Evolutionary conservation across 139 green algal genomes (phyloP), one percentile per base, ranked within the genome.

Genomic region (Chlamydomonas schloesseri): DNA sequence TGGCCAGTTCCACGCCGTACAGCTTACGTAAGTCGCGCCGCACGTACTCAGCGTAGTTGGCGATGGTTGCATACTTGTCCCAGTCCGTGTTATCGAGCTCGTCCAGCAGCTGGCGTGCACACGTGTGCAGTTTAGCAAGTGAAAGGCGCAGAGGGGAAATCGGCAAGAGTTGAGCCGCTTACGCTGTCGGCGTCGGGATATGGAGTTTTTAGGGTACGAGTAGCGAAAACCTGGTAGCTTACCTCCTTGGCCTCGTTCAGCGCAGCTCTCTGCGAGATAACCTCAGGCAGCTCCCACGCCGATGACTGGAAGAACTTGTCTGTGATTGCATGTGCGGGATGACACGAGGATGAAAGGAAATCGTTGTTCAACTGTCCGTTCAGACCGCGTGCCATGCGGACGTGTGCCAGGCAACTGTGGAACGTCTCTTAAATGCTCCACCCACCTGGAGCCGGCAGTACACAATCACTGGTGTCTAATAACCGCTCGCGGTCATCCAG

Each of bases 1-100:
- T 93, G 8, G 62, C 88, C 60, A 93, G 78, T 82, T 93, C 90
- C 0, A 89, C 81, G 15, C 77, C 62, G 4, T 71, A 83, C 29
- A 87, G 53, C 29, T 73, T 78, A 21, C 88, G 74, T 46, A 91
- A 81, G 23, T 73, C n/a, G 64, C 64, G 64, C 29, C 64, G 29
- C 11, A 76, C 36, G 42, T 34, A 65, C 47, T 79, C 72, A 3
- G 72, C 72, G 28, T 79, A 79, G 47, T 79, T 65, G 9, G 72
- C 29, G 10, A 46, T 24, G 21, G 55, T 8, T 2, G 73, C 73
- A 18, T 29, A 36, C 36, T 31, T 68, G 31, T 81, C 73, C 73
- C 73, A 81, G 28, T 53, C 53, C 3, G 73, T 81, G 53, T 69
- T 81, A 31, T 81, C 73, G 0, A 81, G 31, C 50, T 68, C 73